phyloP scores from a whole-genome alignment of 2,329 filamentous ascomycete species.

The Paraphaeosphaeria minitans region DNA sequence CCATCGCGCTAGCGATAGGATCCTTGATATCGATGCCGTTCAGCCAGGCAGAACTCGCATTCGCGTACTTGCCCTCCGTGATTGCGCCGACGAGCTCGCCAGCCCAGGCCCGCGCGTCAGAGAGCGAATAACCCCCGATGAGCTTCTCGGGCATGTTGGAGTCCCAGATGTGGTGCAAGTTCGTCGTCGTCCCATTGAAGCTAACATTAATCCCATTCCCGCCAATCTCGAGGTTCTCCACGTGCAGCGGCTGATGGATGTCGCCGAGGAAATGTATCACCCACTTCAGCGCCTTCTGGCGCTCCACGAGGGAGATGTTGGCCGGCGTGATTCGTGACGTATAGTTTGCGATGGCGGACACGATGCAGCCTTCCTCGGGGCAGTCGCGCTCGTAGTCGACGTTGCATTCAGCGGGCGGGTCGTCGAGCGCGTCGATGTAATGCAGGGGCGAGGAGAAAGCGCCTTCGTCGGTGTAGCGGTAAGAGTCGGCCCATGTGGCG shows the following conservation, averaged over 20 bases:
- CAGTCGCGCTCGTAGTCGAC: conserved; percentile 60
- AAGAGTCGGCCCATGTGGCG: conserved; percentile 61
- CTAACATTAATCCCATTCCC: conserved; percentile 53
- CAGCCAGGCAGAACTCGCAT: conserved; percentile 42
- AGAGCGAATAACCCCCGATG: conserved; percentile 45
- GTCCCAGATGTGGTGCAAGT: conserved; percentile 54
- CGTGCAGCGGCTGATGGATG: conserved; percentile 72
- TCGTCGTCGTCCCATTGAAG: conserved; percentile 48
- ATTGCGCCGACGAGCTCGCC: conserved; percentile 45
- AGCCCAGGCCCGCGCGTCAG: conserved; percentile 48
- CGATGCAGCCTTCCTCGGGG: conserved; percentile 55
- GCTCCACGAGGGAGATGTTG: conserved; percentile 37
- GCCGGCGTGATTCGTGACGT: conserved; percentile 46
- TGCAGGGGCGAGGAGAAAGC: conserved; percentile 55
- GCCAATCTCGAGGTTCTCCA: conserved; percentile 53
- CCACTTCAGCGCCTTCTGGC: conserved; percentile 55
- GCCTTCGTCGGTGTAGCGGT: conserved; percentile 55
- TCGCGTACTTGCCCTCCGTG: conserved; percentile 46
- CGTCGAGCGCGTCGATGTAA: conserved; percentile 58
- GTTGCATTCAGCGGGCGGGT: conserved; percentile 54
- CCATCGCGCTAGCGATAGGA: conserved; percentile 43
- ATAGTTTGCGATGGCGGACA: conserved; percentile 59
- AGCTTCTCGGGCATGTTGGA: conserved; percentile 52
- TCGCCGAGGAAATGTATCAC: conserved; percentile 69
- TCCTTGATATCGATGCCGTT: conserved; percentile 45